A percentile compares a stretch with the other conserved stretches of the same genome.
phyloP scores from a whole-genome alignment of 495 filamentous ascomycete species.

The Echria macrotheca region DNA sequence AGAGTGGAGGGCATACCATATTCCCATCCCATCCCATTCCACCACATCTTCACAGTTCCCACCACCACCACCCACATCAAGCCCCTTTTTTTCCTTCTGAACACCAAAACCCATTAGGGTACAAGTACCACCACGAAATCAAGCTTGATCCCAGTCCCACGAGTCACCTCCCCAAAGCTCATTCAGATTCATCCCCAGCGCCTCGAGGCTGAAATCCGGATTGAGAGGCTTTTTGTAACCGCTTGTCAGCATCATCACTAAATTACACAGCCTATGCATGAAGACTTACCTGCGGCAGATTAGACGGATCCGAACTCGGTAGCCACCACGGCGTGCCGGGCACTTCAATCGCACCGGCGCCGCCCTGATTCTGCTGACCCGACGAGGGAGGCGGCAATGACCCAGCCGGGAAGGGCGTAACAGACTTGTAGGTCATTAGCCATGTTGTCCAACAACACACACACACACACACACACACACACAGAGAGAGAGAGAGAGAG shows the following conservation, averaged over 20 bases:
- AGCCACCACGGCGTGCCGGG: conserved; percentile 30
- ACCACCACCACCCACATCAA: too few species aligned
- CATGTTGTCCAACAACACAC: too few species aligned
- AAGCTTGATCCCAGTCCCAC: conserved; percentile 19
- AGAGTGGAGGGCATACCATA: too few species aligned
- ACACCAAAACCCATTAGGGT: too few species aligned
- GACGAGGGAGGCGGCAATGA: not conserved
- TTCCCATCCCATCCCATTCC: too few species aligned
- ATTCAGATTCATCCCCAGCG: conserved; percentile 28
- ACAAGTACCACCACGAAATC: too few species aligned
- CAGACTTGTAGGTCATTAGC: too few species aligned
- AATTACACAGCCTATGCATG: not conserved
- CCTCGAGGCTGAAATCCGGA: conserved; percentile 25
- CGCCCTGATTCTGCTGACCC: not conserved
- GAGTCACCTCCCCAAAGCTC: conserved; percentile 29
- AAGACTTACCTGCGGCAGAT: conserved; percentile 16
- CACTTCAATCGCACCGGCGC: conserved; percentile 14
- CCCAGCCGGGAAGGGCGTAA: conserved; percentile 21
- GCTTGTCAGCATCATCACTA: too few species aligned
- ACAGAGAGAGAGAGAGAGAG: too few species aligned
- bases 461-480: too few species aligned
- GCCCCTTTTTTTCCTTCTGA: too few species aligned
- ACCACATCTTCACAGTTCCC: too few species aligned
- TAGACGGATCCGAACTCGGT: conserved; percentile 18
- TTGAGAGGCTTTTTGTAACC: conserved; percentile 12